Conservation (phyloP, 352 stramenopile species). For the Peronospora farinosa region DNA sequence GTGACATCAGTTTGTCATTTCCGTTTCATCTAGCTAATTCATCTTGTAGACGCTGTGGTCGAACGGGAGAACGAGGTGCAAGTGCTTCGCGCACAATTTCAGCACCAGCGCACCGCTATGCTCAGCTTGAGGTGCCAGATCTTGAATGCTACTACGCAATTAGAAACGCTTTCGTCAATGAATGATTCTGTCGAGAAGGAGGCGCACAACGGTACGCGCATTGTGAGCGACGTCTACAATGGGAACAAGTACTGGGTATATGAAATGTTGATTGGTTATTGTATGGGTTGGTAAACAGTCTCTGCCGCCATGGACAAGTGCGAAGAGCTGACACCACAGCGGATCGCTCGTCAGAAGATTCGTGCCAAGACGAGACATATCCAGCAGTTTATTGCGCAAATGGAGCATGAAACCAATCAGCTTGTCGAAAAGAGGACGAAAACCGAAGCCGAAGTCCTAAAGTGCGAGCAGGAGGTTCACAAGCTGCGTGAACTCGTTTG, state of each 20-base stretch:
- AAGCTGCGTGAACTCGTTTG: conserved; percentile 29
- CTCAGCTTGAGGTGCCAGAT: conserved; percentile 31
- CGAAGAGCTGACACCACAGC: conserved; percentile 16
- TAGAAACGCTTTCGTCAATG: conserved; percentile 20
- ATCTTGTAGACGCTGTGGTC: conserved; percentile 28
- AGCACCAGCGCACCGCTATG: conserved; percentile 27
- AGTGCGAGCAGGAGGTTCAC: conserved; percentile 20
- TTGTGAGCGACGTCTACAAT: background rate
- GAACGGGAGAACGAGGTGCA: conserved; percentile 34
- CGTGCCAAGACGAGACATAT: conserved; percentile 41
- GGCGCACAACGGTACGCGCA: conserved; percentile 13
- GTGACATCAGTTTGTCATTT: background rate
- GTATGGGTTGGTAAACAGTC: conserved; percentile 10
- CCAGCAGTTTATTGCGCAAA: conserved; percentile 34
- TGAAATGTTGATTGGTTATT: background rate
- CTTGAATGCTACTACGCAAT: conserved; percentile 12
- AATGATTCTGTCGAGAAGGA: conserved; percentile 15
- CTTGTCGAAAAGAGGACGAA: conserved; percentile 22
- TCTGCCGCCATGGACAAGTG: conserved; percentile 16
- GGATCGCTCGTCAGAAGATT: conserved; percentile 36
- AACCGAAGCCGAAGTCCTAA: conserved; percentile 26
- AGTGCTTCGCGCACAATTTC: conserved; percentile 26
- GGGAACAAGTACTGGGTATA: background rate
- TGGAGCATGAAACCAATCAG: conserved; percentile 27
- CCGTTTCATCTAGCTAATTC: conserved; percentile 2